A percentile compares a stretch with the other conserved stretches of the same genome.
phyloP scores from a whole-genome alignment of 495 filamentous ascomycete species.

The Penicillium ochrochloron region DNA sequence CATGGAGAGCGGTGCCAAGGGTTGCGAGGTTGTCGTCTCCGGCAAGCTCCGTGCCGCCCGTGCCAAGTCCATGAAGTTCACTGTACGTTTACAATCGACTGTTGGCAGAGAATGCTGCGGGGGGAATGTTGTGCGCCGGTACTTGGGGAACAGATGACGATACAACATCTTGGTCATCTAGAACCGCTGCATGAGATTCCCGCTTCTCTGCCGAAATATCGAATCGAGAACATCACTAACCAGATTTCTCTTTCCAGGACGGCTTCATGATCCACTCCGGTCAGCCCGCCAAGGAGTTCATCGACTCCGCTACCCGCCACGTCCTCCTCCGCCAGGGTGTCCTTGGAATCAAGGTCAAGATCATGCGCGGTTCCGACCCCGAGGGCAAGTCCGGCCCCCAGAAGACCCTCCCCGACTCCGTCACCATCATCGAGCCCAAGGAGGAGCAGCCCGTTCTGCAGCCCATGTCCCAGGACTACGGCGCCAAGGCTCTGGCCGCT shows the following conservation, averaged over 20 bases:
- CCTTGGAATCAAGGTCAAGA: slow-evolving; percentile 99
- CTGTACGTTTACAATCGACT: slow-evolving; percentile 57
- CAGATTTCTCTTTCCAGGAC: slow-evolving; percentile 57
- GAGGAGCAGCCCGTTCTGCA: slow-evolving; percentile 93
- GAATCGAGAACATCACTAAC: slow-evolving; percentile 17
- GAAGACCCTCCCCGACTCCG: slow-evolving; percentile 95
- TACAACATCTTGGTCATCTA: neutral
- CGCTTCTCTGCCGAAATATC: neutral
- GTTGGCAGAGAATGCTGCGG: neutral
- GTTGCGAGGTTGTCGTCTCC: slow-evolving; percentile 98
- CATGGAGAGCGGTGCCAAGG: slow-evolving; percentile 99
- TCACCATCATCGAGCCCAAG: slow-evolving; percentile 99
- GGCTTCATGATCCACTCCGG: slow-evolving; percentile 99
- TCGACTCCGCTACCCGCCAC: slow-evolving; percentile 96
- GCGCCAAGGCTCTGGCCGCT: slow-evolving; percentile 89
- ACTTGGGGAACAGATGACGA: neutral
- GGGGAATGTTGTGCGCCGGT: neutral
- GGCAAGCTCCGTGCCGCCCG: slow-evolving; percentile 98
- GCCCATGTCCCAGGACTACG: slow-evolving; percentile 96
- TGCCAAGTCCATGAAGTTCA: slow-evolving; percentile 99
- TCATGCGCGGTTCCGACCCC: slow-evolving; percentile 99
- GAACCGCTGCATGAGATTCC: neutral
- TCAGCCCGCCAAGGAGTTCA: slow-evolving; percentile 99
- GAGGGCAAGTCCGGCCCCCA: slow-evolving; percentile 97
- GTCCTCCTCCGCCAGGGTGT: slow-evolving; percentile 99